Conservation (phyloP, 2,329 filamentous ascomycete species). For the Cladosporium halotolerans region DNA sequence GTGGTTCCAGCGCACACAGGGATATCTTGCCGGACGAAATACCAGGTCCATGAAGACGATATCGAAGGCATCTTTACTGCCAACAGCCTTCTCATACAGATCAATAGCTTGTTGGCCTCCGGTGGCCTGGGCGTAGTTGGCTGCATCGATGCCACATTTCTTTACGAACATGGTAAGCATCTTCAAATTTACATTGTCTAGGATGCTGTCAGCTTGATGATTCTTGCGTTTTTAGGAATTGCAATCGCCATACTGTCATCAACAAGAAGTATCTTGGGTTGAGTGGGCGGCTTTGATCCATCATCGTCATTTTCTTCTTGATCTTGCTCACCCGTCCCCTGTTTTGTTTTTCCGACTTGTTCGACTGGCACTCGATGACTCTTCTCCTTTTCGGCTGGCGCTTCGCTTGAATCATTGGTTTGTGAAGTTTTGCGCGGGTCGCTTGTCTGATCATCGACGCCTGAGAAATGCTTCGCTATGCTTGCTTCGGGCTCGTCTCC, state of each 20-base stretch:
- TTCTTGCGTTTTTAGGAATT: not conserved
- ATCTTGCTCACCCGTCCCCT: not conserved
- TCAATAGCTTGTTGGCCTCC: not conserved
- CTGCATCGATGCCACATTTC: not conserved
- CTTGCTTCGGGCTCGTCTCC: not conserved
- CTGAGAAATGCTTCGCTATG: not conserved
- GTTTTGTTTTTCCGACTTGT: not conserved
- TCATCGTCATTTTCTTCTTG: not conserved
- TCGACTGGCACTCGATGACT: not conserved
- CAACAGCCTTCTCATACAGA: not conserved
- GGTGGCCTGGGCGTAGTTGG: not conserved
- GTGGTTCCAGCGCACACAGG: not conserved
- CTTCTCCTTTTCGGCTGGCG: not conserved
- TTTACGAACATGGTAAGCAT: not conserved
- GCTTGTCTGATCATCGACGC: not conserved
- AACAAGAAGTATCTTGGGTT: not conserved
- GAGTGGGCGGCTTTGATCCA: not conserved
- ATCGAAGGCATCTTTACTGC: not conserved
- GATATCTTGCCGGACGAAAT: not conserved
- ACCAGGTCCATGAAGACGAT: not conserved
- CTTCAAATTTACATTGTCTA: not conserved
- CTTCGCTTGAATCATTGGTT: not conserved
- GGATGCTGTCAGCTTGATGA: not conserved
- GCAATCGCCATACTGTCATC: not conserved
- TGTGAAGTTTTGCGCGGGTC: not conserved